These are phyloP conservation scores for Asterophora lycoperdoides DNA, from an alignment of 768 basidiomycete species.

Conservation along the genomic window DNA sequence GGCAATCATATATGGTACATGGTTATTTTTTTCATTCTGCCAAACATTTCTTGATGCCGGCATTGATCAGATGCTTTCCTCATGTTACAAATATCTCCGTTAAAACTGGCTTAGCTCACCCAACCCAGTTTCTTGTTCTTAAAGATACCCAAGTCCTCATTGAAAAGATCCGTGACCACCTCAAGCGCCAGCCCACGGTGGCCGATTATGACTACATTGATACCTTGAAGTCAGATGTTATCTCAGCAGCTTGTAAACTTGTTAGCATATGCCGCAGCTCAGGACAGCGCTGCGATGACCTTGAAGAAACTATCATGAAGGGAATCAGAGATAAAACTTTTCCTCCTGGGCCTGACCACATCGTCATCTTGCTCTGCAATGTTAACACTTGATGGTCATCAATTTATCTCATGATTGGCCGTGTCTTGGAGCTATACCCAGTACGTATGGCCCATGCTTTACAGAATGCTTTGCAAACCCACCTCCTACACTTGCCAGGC, in stretches of 20 bases:
- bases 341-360: not conserved
- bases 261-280: slow-evolving; percentile 15
- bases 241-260: not conserved
- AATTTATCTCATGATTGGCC: slow-evolving; percentile 29
- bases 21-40: not conserved
- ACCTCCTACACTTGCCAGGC: not conserved
- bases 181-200: not conserved
- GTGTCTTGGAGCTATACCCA: slow-evolving; percentile 20
- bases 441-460: slow-evolving; percentile 1
- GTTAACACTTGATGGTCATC: slow-evolving; percentile 30
- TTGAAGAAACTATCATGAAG: slow-evolving; percentile 2
- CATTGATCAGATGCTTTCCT: slow-evolving; percentile 16
- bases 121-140: not conserved
- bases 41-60: not conserved
- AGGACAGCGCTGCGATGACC: slow-evolving; percentile 10
- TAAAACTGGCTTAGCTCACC: slow-evolving; percentile 1
- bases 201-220: not conserved
- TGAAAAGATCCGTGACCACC: not conserved
- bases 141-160: not conserved
- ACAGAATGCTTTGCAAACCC: not conserved
- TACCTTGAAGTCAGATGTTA: slow-evolving; percentile 3
- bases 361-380: slow-evolving; percentile 21
- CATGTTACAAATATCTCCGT: slow-evolving; percentile 18
- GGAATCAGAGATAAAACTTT: slow-evolving; percentile 7
- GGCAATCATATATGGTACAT: slow-evolving; percentile 4